Evolutionary conservation across 2,329 filamentous ascomycete species (phyloP), one percentile per base, ranked within the genome.

Genomic region (Colletotrichum kahawae): DNA sequence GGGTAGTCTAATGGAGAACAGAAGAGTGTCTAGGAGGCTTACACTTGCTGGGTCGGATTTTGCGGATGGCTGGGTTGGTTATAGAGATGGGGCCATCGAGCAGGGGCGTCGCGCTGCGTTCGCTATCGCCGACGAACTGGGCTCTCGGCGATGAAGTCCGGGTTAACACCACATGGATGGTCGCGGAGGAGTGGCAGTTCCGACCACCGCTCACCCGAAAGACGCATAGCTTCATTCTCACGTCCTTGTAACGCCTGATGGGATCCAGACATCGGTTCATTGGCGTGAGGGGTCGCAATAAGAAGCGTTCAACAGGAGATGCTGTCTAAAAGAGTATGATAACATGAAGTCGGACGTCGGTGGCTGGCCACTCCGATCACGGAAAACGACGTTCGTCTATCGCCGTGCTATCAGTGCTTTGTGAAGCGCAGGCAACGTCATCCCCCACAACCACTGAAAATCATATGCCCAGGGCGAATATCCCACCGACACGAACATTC

Each of bases 211-310:
- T n/a, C 38, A n/a, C 18, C 5, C 38, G 8, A 48, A 48, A 48
- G 38, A 2, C 18, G 1, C 18, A 48, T n/a, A 48, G 38, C 18
- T 48, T 9, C 9, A 2, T 2, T 48, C 12, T 12, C 9, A n/a
- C 38, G 16, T 48, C n/a, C 9, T 6, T 48, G 38, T 1, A 12
- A 12, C 3, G 10, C 9, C 18, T n/a, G 9, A 7, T 48, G 9
- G n/a, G 38, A 2, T 48, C 0, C 18, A 48, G 18, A n/a, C 9
- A 18, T n/a, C 0, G 9, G 5, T n/a, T 12, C 38, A n/a, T n/a
- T 2, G 1, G 38, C 38, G 9, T 48, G 18, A n/a, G n/a, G n/a
- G 38, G 38, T 7, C 1, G 18, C 3, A 48, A 2, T 48, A 12
- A 5, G 18, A 48, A 18, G 38, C 38, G 9, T 48, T 48, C 9